Evolutionary conservation across 2,329 filamentous ascomycete species (phyloP).

Genomic region (Aaosphaeria pasadenensis): DNA sequence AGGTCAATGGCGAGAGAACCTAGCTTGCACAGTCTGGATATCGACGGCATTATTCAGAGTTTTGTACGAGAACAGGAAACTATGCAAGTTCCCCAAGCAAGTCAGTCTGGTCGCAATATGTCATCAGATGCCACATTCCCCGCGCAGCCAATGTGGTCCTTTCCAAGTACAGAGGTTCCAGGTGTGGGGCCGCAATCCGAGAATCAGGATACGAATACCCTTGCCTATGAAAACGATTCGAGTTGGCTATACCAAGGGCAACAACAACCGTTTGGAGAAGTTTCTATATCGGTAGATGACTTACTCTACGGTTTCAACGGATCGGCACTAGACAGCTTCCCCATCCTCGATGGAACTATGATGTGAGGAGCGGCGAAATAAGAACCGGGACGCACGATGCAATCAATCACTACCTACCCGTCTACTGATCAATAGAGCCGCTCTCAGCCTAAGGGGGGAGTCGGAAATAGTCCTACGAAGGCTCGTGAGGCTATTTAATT

Average conservation of each 20-base stretch:
- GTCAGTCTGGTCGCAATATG: constrained; percentile 2
- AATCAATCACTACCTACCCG: no score
- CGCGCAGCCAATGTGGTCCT: background rate
- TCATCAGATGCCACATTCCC: background rate
- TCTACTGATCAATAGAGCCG: no score
- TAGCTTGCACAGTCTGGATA: constrained; percentile 35
- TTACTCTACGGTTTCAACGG: constrained; percentile 24
- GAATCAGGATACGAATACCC: background rate
- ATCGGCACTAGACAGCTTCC: constrained; percentile 21
- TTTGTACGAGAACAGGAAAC: constrained; percentile 36
- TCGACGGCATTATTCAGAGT: constrained; percentile 43
- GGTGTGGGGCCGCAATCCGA: background rate
- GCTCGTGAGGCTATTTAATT: no score
- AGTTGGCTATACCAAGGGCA: background rate
- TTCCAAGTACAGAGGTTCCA: background rate
- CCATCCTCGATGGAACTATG: constrained; percentile 7
- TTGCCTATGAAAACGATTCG: background rate
- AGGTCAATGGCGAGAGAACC: constrained; percentile 10
- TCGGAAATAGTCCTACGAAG: no score
- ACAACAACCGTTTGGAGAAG: constrained; percentile 12
- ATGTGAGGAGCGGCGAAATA: no score
- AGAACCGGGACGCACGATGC: no score
- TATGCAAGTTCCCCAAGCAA: constrained; percentile 5
- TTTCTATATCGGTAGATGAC: constrained; percentile 17
- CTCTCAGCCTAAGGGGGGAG: no score